These are phyloP conservation scores for Hawksworthiomyces lignivorus DNA, from an alignment of 2,329 filamentous ascomycete genomes.

Conservation along the genomic window DNA sequence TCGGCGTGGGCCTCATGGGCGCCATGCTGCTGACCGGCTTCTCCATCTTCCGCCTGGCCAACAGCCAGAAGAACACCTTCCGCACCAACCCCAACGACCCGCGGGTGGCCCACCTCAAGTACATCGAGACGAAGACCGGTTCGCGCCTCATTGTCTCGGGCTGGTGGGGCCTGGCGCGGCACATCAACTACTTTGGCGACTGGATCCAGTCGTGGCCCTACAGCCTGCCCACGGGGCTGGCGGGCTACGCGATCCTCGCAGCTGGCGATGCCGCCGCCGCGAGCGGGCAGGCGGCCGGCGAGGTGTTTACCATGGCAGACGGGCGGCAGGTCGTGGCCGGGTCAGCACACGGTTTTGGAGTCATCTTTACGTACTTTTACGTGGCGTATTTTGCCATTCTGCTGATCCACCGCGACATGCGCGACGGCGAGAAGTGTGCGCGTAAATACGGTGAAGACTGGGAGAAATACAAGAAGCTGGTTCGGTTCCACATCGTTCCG, in stretches of 20 bases:
- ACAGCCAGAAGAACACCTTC: conserved; percentile 93
- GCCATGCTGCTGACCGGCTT: conserved; percentile 67
- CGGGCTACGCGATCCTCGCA: conserved; percentile 67
- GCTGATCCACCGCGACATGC: conserved; percentile 74
- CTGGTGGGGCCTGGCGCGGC: conserved; percentile 88
- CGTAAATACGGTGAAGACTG: conserved; percentile 91
- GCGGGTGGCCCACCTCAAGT: conserved; percentile 69
- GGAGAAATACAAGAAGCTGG: conserved; percentile 77
- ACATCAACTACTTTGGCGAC: conserved; percentile 95
- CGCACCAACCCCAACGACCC: conserved; percentile 79
- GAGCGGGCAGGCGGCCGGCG: conserved; percentile 18
- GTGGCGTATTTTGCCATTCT: conserved; percentile 84
- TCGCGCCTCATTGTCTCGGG: conserved; percentile 75
- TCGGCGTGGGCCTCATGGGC: conserved; percentile 57
- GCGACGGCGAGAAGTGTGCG: conserved; percentile 86
- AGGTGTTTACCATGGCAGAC: conserved; percentile 43
- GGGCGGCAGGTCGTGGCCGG: conserved; percentile 62
- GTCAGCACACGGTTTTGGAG: conserved; percentile 72
- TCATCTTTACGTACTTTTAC: conserved; percentile 90
- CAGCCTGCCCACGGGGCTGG: conserved; percentile 75
- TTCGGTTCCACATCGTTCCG: conserved; percentile 75
- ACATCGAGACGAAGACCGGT: conserved; percentile 76
- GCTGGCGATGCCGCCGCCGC: conserved; percentile 43
- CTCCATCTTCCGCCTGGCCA: conserved; percentile 86
- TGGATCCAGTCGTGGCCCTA: conserved; percentile 93